These are phyloP conservation scores for Orbilia oligospora DNA, from an alignment of 2,329 filamentous ascomycete genomes.

Conservation along the genomic window DNA sequence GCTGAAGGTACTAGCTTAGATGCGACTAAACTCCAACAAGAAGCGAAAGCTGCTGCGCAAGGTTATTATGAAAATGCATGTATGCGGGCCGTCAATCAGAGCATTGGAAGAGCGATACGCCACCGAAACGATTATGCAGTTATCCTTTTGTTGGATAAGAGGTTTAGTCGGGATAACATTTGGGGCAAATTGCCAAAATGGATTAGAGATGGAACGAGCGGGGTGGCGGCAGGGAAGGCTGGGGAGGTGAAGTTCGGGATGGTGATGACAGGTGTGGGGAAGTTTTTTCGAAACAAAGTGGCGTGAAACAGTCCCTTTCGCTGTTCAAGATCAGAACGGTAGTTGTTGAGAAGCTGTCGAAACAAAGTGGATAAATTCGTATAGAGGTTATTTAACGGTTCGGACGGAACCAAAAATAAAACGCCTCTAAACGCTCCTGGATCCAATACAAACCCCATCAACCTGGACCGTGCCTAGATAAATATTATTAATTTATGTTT, in stretches of 20 bases:
- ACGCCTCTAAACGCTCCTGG: not conserved
- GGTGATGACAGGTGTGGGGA: slow-evolving; percentile 73
- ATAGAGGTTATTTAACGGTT: not conserved
- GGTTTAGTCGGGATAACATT: slow-evolving; percentile 83
- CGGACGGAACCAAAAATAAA: slow-evolving; percentile 11
- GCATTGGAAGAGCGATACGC: slow-evolving; percentile 90
- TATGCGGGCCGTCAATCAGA: slow-evolving; percentile 97
- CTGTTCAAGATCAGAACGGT: slow-evolving; percentile 1
- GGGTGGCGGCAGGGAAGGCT: slow-evolving; percentile 63
- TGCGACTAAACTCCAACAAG: slow-evolving; percentile 61
- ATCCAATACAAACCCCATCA: not conserved
- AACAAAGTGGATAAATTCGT: slow-evolving; percentile 9
- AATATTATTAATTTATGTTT: slow-evolving; percentile 12
- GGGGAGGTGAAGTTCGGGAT: slow-evolving; percentile 68
- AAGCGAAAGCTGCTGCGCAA: slow-evolving; percentile 67
- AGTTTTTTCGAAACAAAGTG: slow-evolving; percentile 74
- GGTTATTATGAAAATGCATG: slow-evolving; percentile 75
- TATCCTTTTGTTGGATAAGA: slow-evolving; percentile 85
- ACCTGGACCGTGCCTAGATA: slow-evolving; percentile 3
- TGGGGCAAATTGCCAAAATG: slow-evolving; percentile 85
- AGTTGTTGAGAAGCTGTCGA: slow-evolving; percentile 6
- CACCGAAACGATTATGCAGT: slow-evolving; percentile 90
- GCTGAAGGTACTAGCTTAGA: slow-evolving; percentile 63
- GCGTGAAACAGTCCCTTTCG: slow-evolving; percentile 15
- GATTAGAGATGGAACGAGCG: slow-evolving; percentile 80